Evolutionary conservation across 192 early-diverging fungal species (phyloP), one percentile per base, ranked within the genome.

Genomic region (Podila epigama): DNA sequence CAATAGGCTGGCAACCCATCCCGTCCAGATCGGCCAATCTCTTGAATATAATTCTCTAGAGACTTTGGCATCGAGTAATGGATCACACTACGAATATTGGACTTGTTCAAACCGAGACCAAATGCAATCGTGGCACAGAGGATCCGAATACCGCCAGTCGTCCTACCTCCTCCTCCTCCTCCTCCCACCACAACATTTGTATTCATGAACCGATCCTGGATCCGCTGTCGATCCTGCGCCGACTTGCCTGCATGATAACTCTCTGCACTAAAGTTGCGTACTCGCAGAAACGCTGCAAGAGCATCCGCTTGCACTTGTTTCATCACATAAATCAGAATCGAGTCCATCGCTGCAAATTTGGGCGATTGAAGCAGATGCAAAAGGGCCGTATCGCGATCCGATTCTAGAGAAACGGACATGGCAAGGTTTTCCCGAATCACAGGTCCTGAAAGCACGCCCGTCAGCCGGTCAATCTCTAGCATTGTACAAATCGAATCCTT

Each of bases 211-310:
- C 85, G 82, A 0, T 75, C 42, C 81, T 95, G 94, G 2, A 92
- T 83, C 13, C 82, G 58, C 7, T 85, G 66, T 11, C 93, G 86
- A 37, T 92, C 88, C 3, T 77, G 60, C 1, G 82, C 58, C 0
- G 88, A 70, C 69, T 91, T 91, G 22, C 89, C 91, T 1, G 92
- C 90, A 73, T 96, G 94, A 52, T 96, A 96, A 57, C 84, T 81
- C 51, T 92, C 91, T 0, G 92, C 92, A 20, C 82, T 82, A 6
- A 93, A 84, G 44, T 85, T 84, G 1, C 89, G 81, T 22, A 86
- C 84, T 5, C 89, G 85, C 34, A 95, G 75, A 63, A 89, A 90
- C 39, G 86, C 84, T 5, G 92, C 90, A 10, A 95, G 35, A 2
- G 81, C 79, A 57, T 94, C 92, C 0, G 92, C 92, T 36, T 87